Conservation (phyloP, 2,329 filamentous ascomycete species). For the Chrysoporthe puriensis region DNA sequence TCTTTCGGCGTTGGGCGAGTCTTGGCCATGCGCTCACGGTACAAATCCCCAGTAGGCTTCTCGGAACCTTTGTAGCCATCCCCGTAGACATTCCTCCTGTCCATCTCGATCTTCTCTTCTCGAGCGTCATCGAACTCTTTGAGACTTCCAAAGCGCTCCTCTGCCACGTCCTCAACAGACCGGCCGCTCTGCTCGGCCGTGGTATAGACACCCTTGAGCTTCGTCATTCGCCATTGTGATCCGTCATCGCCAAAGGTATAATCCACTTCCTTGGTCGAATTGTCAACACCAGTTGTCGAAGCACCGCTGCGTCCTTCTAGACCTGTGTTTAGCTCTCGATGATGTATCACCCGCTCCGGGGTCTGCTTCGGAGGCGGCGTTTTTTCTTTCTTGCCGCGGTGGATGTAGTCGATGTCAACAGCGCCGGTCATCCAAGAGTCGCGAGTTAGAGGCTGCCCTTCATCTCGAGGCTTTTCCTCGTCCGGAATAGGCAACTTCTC, state of each 20-base stretch:
- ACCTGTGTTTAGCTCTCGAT: conserved; percentile 75
- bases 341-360: conserved; percentile 73
- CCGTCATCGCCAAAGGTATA: conserved; percentile 91
- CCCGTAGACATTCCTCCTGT: conserved; percentile 81
- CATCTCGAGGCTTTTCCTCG: conserved; percentile 33
- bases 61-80: conserved; percentile 82
- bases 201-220: conserved; percentile 82
- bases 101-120: conserved; percentile 90
- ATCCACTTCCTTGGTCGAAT: conserved; percentile 63
- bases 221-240: conserved; percentile 95
- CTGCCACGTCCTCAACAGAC: conserved; percentile 79
- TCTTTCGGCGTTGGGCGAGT: conserved; percentile 47
- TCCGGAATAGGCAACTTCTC: conserved; percentile 56
- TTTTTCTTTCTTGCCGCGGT: conserved; percentile 62
- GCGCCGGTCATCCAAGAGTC: conserved; percentile 95
- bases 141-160: conserved; percentile 80
- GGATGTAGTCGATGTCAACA: conserved; percentile 81
- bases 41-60: conserved; percentile 86
- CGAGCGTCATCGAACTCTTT: conserved; percentile 88
- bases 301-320: conserved; percentile 42
- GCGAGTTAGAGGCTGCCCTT: conserved; percentile 57
- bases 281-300: conserved; percentile 59
- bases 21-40: conserved; percentile 72
- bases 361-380: conserved; percentile 57
- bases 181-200: conserved; percentile 74